These are phyloP conservation scores for Solioccasus polychromus DNA, from an alignment of 768 basidiomycete genomes.

Conservation along the genomic window DNA sequence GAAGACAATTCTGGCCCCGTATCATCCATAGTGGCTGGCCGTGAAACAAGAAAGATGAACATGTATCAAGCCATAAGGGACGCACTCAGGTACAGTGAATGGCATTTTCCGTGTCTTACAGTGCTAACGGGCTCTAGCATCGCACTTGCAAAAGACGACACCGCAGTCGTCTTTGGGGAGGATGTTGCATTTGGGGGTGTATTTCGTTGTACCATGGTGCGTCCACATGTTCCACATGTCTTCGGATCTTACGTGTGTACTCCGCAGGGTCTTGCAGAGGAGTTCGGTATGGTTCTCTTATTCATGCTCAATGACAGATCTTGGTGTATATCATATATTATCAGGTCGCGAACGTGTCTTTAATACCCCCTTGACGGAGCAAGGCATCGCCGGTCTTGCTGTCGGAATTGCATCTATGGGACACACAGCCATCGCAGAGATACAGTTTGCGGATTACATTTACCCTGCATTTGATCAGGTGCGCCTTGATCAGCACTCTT, in stretches of 20 bases:
- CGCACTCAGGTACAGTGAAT: slow-evolving; percentile 65
- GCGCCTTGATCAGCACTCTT: slow-evolving; percentile 6
- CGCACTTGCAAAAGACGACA: slow-evolving; percentile 81
- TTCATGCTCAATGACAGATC: not conserved
- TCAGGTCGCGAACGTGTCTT: slow-evolving; percentile 89
- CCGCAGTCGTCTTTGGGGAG: slow-evolving; percentile 85
- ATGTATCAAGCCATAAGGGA: slow-evolving; percentile 90
- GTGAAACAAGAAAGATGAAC: slow-evolving; percentile 95
- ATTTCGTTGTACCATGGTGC: slow-evolving; percentile 88
- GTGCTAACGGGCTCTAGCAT: slow-evolving; percentile 47
- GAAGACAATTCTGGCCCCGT: slow-evolving; percentile 44
- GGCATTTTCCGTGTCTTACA: not conserved
- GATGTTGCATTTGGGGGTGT: slow-evolving; percentile 95
- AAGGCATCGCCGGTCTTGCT: slow-evolving; percentile 93
- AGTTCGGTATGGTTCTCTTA: slow-evolving; percentile 63
- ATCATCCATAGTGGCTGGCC: slow-evolving; percentile 57
- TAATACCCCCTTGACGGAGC: slow-evolving; percentile 90
- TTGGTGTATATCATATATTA: slow-evolving; percentile 1
- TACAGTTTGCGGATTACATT: slow-evolving; percentile 90
- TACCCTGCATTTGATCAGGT: slow-evolving; percentile 95
- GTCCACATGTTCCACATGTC: slow-evolving; percentile 18
- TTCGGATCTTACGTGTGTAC: slow-evolving; percentile 1
- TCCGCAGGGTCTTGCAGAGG: slow-evolving; percentile 79
- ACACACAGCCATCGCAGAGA: slow-evolving; percentile 92
- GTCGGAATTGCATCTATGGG: slow-evolving; percentile 92